A percentile compares a stretch with the other conserved stretches of the same genome.
Evolutionary conservation across 305 asterid species (phyloP).

Genomic region (Withania somnifera): DNA sequence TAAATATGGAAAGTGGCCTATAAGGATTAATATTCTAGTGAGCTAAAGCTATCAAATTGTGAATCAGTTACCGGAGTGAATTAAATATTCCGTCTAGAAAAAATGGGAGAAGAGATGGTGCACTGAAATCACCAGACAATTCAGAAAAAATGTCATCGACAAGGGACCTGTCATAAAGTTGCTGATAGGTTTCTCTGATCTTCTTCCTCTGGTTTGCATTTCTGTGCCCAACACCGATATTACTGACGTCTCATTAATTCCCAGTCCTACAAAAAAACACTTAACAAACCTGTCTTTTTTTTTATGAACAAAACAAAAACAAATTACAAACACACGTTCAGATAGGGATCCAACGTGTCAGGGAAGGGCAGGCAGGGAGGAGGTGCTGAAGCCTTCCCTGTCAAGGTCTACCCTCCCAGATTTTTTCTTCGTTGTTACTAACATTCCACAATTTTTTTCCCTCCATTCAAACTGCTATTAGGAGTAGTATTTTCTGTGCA

Average conservation of each 20-base stretch:
- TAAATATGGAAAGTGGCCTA: not conserved
- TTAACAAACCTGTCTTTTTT: not conserved
- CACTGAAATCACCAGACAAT: slow-evolving; percentile 69
- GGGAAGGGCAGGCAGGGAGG: no score
- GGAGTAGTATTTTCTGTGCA: not conserved
- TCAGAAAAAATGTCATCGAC: slow-evolving; percentile 36
- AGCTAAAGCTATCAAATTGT: not conserved
- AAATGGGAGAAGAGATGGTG: not conserved
- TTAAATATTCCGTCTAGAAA: not conserved
- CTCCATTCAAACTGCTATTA: not conserved
- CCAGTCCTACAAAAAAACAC: slow-evolving; percentile 36
- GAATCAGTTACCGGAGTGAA: not conserved
- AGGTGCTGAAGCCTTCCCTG: no score
- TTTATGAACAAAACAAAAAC: not conserved
- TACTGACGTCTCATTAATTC: slow-evolving; percentile 53
- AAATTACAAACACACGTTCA: not conserved
- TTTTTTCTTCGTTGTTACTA: no score
- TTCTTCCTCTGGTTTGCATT: slow-evolving; percentile 47
- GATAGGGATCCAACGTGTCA: no score
- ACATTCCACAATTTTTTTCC: not conserved
- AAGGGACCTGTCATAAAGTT: slow-evolving; percentile 46
- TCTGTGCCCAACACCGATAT: slow-evolving; percentile 53
- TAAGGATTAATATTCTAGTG: not conserved
- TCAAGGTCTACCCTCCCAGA: no score
- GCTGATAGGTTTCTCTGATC: slow-evolving; percentile 44